Evolutionary conservation across 805 yeast species (phyloP).

Genomic region (Saccharomycopsis oosterbeekiorum): DNA sequence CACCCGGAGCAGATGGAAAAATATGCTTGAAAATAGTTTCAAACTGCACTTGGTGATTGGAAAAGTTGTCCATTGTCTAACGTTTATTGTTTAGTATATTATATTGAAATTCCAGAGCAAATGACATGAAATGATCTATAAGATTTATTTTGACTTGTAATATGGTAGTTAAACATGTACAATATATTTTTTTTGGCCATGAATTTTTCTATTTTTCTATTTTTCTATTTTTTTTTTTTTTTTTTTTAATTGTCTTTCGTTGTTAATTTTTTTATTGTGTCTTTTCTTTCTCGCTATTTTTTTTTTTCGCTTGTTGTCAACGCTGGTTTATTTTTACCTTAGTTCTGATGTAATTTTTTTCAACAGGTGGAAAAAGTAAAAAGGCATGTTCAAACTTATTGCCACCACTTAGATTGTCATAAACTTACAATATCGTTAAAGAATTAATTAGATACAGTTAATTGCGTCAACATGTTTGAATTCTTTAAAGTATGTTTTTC

Average conservation of each 20-base stretch:
- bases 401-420: neutral
- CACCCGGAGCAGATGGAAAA: constrained; percentile 11
- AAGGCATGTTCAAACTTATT: too few species aligned
- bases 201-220: too few species aligned
- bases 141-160: too few species aligned
- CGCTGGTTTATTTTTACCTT: neutral
- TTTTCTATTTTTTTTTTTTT: too few species aligned
- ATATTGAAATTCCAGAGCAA: neutral
- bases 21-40: constrained; percentile 6
- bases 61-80: neutral
- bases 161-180: too few species aligned
- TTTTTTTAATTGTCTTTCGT: neutral
- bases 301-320: neutral
- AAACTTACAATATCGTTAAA: neutral
- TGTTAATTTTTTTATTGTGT: neutral
- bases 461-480: neutral
- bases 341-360: neutral
- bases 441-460: neutral
- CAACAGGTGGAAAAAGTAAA: too few species aligned
- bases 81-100: neutral
- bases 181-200: too few species aligned
- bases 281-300: neutral
- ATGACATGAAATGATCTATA: too few species aligned
- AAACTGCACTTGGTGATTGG: constrained; percentile 1
- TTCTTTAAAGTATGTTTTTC: neutral